Percentiles rank a stretch among this genome's conserved stretches.
phyloP scores from a whole-genome alignment of 495 filamentous ascomycete species.

The Daldinia caldariorum region DNA sequence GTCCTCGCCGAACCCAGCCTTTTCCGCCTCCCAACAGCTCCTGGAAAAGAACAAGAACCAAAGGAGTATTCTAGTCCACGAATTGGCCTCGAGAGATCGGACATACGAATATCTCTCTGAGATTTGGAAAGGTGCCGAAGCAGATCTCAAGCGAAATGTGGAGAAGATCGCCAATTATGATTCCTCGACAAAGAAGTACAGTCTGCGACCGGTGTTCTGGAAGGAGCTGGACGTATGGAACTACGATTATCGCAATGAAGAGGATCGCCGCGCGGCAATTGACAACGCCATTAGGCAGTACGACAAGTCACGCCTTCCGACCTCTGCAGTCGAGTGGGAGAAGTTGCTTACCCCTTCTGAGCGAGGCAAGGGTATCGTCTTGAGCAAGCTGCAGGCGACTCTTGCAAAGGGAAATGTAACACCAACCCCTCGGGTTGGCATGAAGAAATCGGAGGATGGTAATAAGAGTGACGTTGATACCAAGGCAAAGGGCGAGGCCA shows the following conservation, averaged over 20 bases:
- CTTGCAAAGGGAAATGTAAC: slow-evolving; percentile 67
- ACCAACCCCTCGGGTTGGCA: slow-evolving; percentile 67
- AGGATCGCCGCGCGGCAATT: slow-evolving; percentile 80
- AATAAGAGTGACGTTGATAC: slow-evolving; percentile 67
- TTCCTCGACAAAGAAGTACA: slow-evolving; percentile 67
- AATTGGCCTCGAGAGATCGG: slow-evolving; percentile 71
- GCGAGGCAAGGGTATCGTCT: slow-evolving; percentile 78
- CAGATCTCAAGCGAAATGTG: slow-evolving; percentile 65
- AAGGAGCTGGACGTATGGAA: slow-evolving; percentile 86
- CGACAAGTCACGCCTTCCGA: slow-evolving; percentile 78
- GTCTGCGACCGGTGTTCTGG: slow-evolving; percentile 74
- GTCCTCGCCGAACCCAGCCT: slow-evolving; percentile 63
- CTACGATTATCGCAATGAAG: slow-evolving; percentile 71
- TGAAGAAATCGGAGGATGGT: slow-evolving; percentile 65
- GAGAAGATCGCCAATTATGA: slow-evolving; percentile 68
- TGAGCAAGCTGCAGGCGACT: slow-evolving; percentile 75
- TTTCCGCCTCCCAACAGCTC: slow-evolving; percentile 61
- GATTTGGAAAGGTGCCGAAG: slow-evolving; percentile 64
- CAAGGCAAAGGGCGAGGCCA: slow-evolving; percentile 61
- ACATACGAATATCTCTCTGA: slow-evolving; percentile 66
- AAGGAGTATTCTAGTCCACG: slow-evolving; percentile 74
- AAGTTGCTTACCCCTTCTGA: slow-evolving; percentile 76
- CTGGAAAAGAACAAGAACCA: slow-evolving; percentile 62
- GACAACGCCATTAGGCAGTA: slow-evolving; percentile 84
- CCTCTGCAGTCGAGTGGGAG: slow-evolving; percentile 82